phyloP scores from a whole-genome alignment of 2,329 filamentous ascomycete species.

The Colletotrichum nymphaeae region DNA sequence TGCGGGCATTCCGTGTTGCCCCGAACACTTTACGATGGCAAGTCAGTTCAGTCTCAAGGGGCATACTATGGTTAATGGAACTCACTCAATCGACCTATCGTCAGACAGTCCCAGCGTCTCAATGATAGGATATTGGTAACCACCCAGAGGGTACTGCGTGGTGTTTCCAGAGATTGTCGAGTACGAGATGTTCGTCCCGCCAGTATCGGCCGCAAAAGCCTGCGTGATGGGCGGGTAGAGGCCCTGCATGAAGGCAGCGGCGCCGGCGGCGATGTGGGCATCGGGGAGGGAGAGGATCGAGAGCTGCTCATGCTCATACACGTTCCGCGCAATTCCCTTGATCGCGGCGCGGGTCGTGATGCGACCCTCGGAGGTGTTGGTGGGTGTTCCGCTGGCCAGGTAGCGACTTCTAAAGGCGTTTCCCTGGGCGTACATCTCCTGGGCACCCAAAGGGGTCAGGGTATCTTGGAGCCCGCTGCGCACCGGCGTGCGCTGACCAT shows the following conservation, averaged over 20 bases:
- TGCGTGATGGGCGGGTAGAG: slow-evolving; percentile 78
- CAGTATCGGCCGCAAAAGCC: slow-evolving; percentile 50
- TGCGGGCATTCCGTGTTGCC: slow-evolving; percentile 51
- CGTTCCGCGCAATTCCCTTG: slow-evolving; percentile 51
- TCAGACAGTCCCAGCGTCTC: slow-evolving; percentile 61
- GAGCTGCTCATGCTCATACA: slow-evolving; percentile 63
- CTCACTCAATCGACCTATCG: slow-evolving; percentile 58
- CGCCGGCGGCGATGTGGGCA: slow-evolving; percentile 71
- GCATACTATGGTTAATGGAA: background rate
- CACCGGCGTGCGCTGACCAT: slow-evolving; percentile 65
- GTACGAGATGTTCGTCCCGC: slow-evolving; percentile 40
- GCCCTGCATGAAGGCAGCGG: slow-evolving; percentile 83
- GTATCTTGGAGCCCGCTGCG: slow-evolving; percentile 41
- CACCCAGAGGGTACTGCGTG: slow-evolving; percentile 75
- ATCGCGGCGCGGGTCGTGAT: slow-evolving; percentile 52
- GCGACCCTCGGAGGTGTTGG: slow-evolving; percentile 38
- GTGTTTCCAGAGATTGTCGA: slow-evolving; percentile 62
- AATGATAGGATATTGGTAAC: slow-evolving; percentile 84
- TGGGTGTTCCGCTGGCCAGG: slow-evolving; percentile 44
- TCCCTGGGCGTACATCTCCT: slow-evolving; percentile 63
- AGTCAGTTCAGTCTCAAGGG: background rate
- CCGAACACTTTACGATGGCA: slow-evolving; percentile 48
- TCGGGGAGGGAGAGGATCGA: slow-evolving; percentile 53
- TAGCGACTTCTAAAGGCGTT: slow-evolving; percentile 62
- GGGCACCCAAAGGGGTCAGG: slow-evolving; percentile 65